Base-by-base conservation (phyloP, 1,284 basidiomycete species). In the Leccinum solheimii region DNA sequence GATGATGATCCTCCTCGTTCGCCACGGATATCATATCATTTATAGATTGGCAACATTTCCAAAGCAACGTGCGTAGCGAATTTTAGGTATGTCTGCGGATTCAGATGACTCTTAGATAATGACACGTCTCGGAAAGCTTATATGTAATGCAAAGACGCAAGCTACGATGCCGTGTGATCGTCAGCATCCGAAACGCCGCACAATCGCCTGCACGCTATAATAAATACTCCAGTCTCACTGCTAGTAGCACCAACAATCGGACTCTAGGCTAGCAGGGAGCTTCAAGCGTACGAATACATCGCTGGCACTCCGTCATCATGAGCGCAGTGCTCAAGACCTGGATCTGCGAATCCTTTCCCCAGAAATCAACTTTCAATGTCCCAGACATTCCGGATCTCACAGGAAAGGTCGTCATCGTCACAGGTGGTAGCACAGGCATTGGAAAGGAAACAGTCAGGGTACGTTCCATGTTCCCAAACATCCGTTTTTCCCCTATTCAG, bases 331-430 rank as follows among this genome's bases (percentile, higher is more conserved):
- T 66, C 36, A 7, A 1, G 23, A 54, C 68, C n/a, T 64, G 51
- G 21, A 2, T 70, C 8, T 1, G 13, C 19, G 60, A 71, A 13
- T 57, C 60, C 2, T 57, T 61, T 4, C 69, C 68, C 26, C 19
- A 48, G n/a, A 57, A 51, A 23, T 30, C 61, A 7, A 67, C 64
- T 11, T 73, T 72, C 40, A 49, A 62, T 1, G 52, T 56, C 2
- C 19, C 67, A 7, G 65, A 75, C 48, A 65, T 76, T 3, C 69
- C 69, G 10, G 67, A 75, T 50, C 64, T 76, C 13, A 55, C 63
- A 2, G 74, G 69, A 14, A 68, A 70, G 51, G 72, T 75, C 5
- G 50, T 71, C 48, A 54, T 75, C 34, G 68, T 75, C 38, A 75
- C 74, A 9, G 74, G 74, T 21, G 69, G 65, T 14, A 73, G 57